phyloP scores from a whole-genome alignment of 2,329 filamentous ascomycete species.

The Byssoonygena ceratinophila region DNA sequence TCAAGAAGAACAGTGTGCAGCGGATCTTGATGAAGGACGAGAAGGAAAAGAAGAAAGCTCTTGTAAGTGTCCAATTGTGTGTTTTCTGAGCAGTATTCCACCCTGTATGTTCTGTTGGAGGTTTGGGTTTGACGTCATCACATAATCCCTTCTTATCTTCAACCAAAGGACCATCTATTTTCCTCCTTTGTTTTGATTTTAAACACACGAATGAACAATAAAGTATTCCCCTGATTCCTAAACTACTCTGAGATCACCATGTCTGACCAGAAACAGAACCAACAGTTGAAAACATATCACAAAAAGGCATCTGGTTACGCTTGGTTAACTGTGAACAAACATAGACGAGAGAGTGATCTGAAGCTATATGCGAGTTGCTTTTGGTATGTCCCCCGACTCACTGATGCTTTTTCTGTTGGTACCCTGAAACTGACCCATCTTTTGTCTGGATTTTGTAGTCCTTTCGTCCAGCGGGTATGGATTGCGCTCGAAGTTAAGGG shows the following conservation, averaged over 20 bases:
- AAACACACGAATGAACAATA: neutral
- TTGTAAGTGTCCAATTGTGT: slow-evolving; percentile 36
- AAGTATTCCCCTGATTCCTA: slow-evolving; percentile 9
- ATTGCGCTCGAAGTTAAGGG: slow-evolving; percentile 73
- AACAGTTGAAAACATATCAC: slow-evolving; percentile 54
- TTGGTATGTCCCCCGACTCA: slow-evolving; percentile 53
- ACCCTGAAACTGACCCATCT: slow-evolving; percentile 7
- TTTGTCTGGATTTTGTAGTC: slow-evolving; percentile 39
- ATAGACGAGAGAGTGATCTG: slow-evolving; percentile 57
- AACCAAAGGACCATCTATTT: neutral
- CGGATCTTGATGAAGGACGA: slow-evolving; percentile 54
- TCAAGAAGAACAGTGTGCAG: slow-evolving; percentile 71
- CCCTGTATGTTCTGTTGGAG: neutral
- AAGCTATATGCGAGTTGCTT: slow-evolving; percentile 77
- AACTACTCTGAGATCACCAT: slow-evolving; percentile 27
- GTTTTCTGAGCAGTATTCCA: neutral
- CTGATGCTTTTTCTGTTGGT: too few species aligned
- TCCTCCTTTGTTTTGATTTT: slow-evolving; percentile 10
- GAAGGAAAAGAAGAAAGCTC: slow-evolving; percentile 53
- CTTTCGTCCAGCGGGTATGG: slow-evolving; percentile 81
- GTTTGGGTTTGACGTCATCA: slow-evolving; percentile 9
- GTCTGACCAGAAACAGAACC: slow-evolving; percentile 39
- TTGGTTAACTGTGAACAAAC: slow-evolving; percentile 56
- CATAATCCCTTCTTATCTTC: neutral
- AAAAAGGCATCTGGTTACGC: slow-evolving; percentile 64